Evolutionary conservation across 345 rosid genomes (phyloP).

Genomic region (Brassica carinata): DNA sequence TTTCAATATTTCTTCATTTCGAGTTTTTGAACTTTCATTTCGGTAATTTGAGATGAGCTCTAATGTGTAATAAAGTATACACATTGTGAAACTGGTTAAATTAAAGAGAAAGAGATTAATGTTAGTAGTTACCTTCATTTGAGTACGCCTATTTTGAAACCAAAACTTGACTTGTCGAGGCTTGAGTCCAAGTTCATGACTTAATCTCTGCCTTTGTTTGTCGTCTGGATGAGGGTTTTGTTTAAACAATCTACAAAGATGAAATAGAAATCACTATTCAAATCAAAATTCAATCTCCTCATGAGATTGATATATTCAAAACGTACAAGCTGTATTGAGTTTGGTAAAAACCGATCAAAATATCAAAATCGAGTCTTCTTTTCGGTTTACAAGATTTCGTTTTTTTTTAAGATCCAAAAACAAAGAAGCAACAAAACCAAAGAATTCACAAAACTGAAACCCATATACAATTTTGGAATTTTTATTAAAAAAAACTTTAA

Average conservation of each 20-base stretch:
- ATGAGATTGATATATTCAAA: neutral
- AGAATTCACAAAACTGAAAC: neutral
- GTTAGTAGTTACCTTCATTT: constrained; percentile 68
- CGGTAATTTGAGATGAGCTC: neutral
- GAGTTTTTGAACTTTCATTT: neutral
- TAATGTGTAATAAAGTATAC: neutral
- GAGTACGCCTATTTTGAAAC: constrained; percentile 99
- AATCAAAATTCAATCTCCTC: neutral
- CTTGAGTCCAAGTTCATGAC: constrained; percentile 85
- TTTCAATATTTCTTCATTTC: neutral
- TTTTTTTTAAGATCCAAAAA: neutral
- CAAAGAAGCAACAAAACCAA: neutral
- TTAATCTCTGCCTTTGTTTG: constrained; percentile 81
- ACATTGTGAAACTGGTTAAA: neutral
- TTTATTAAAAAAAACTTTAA: neutral
- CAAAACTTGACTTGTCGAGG: constrained; percentile 99
- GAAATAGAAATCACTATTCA: neutral
- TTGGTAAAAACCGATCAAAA: neutral
- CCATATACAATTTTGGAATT: neutral
- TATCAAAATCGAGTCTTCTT: neutral
- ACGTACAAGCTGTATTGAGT: neutral
- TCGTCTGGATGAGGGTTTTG: constrained; percentile 97
- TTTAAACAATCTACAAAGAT: constrained; percentile 70
- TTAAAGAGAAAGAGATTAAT: neutral
- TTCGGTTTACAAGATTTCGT: neutral